These are phyloP conservation scores for Fragilaria radians DNA, from an alignment of 108 stramenopile species.

Conservation along the genomic window DNA sequence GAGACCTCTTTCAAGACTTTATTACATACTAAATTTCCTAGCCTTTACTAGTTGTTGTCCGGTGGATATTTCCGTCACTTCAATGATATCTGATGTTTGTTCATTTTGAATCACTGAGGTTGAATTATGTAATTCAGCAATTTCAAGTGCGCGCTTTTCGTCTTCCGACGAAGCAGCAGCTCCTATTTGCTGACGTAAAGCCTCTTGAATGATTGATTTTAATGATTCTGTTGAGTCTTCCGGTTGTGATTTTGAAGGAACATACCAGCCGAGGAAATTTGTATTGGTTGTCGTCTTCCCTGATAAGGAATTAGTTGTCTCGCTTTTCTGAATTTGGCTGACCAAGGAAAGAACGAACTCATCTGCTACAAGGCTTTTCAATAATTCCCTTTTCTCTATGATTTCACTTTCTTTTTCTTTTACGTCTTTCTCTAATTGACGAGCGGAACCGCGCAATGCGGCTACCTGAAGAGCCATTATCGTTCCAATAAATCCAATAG, in stretches of 20 bases:
- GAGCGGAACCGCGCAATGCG: not conserved
- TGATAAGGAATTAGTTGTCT: not conserved
- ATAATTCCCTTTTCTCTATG: not conserved
- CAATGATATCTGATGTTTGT: not conserved
- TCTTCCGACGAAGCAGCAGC: not conserved
- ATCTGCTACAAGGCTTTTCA: not conserved
- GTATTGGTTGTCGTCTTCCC: not conserved
- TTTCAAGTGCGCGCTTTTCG: not conserved
- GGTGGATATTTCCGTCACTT: not conserved
- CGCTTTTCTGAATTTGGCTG: not conserved
- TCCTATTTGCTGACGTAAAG: not conserved
- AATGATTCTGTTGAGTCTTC: not conserved
- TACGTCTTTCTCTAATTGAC: not conserved
- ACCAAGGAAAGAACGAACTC: not conserved
- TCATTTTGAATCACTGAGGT: not conserved
- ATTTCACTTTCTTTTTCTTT: not conserved
- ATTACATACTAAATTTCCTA: not conserved
- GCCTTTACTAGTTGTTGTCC: not conserved
- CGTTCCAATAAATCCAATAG: not conserved
- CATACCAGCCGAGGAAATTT: not conserved
- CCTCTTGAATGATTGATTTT: not conserved
- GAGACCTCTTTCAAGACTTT: too few species aligned
- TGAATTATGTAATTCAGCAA: not conserved
- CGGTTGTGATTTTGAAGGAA: not conserved
- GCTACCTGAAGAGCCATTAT: not conserved